These are phyloP conservation scores for Colletotrichum sidae DNA, from an alignment of 2,329 filamentous ascomycete species.

Conservation along the genomic window DNA sequence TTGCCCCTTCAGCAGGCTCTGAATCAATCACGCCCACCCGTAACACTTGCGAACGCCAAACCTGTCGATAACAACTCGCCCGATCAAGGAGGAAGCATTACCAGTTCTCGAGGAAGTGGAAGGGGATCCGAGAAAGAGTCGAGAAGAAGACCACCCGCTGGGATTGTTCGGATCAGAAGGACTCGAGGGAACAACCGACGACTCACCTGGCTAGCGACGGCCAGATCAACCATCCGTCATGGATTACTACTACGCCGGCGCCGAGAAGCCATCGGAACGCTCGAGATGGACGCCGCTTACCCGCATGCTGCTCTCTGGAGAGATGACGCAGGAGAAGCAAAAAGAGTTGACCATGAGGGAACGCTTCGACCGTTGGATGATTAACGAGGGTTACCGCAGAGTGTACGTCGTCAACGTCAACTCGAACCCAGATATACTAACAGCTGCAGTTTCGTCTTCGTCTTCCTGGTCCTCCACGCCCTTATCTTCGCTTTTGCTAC, in stretches of 20 bases:
- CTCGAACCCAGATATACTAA: conserved; percentile 32
- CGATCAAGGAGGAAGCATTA: conserved; percentile 19
- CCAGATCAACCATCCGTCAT: conserved; percentile 43
- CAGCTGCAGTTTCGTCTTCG: conserved; percentile 74
- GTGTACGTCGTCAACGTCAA: conserved; percentile 66
- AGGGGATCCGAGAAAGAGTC: conserved; percentile 36
- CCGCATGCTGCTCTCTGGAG: conserved; percentile 84
- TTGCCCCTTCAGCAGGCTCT: conserved; percentile 66
- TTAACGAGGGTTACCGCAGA: conserved; percentile 86
- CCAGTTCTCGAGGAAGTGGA: not conserved
- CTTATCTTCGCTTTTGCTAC: conserved; percentile 85
- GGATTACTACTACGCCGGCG: conserved; percentile 47
- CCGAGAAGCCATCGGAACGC: conserved; percentile 71
- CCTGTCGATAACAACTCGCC: not conserved
- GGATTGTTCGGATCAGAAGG: conserved; percentile 31
- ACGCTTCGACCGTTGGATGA: conserved; percentile 88
- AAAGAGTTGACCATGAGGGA: conserved; percentile 76
- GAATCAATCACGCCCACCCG: conserved; percentile 50
- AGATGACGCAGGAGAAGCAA: conserved; percentile 81
- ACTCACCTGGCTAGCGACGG: conserved; percentile 29
- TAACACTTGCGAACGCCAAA: conserved; percentile 20
- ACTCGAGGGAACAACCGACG: conserved; percentile 11
- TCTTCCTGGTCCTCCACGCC: conserved; percentile 78
- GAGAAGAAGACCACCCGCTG: conserved; percentile 34
- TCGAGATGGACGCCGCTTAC: conserved; percentile 86